These are phyloP conservation scores for Pseudozyma sp. DNA, from an alignment of 1,284 basidiomycete species.

Conservation along the genomic window DNA sequence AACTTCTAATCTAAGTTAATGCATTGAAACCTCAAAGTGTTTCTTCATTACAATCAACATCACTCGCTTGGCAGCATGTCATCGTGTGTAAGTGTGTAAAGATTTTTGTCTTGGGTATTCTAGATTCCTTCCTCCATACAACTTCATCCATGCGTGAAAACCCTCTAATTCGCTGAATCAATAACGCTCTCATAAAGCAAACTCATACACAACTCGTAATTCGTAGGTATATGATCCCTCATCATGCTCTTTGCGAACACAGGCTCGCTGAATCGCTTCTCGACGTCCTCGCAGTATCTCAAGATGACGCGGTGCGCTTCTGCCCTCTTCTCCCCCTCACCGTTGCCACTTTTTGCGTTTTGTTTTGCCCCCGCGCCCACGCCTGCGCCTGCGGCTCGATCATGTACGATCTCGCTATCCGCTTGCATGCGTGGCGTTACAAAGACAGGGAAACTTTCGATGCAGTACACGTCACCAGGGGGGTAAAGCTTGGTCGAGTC, in stretches of 20 bases:
- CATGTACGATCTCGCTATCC: constrained; percentile 29
- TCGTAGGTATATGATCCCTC: constrained; percentile 61
- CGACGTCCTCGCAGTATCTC: constrained; percentile 71
- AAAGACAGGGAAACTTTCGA: constrained; percentile 59
- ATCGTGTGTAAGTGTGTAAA: not conserved
- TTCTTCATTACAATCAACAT: too few species aligned
- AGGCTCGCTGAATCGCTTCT: constrained; percentile 72
- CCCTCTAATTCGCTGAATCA: constrained; percentile 2
- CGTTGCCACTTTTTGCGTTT: not conserved
- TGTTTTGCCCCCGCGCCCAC: too few species aligned
- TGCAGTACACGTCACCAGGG: constrained; percentile 60
- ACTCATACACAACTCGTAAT: constrained; percentile 61
- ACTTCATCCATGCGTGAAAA: not conserved
- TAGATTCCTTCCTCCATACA: not conserved
- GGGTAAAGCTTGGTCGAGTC: constrained; percentile 56
- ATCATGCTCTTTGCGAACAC: constrained; percentile 67
- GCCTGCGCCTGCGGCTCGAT: constrained; percentile 1
- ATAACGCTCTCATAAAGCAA: constrained; percentile 53
- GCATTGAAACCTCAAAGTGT: constrained; percentile 2
- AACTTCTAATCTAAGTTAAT: too few species aligned
- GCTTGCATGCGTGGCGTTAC: constrained; percentile 52
- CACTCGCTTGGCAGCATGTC: too few species aligned
- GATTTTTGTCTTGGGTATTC: not conserved
- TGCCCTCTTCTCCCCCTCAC: constrained; percentile 16
- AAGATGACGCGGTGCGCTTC: constrained; percentile 71